Conservation (phyloP, 305 asterid genomes). For the Coffea humblotiana region DNA sequence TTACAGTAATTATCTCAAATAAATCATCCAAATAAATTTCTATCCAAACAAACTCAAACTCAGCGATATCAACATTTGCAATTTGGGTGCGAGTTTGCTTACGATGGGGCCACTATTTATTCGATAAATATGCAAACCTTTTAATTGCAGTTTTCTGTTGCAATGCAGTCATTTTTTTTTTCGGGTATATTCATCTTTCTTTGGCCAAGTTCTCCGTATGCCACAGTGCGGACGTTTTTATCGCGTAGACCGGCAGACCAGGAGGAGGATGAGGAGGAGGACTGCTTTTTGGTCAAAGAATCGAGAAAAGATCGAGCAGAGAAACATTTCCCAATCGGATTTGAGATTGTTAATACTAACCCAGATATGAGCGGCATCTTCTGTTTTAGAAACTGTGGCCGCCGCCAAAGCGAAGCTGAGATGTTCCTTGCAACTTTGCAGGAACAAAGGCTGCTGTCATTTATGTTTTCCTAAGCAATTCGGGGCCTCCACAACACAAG, state of each 20-base stretch:
- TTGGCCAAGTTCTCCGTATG: background rate
- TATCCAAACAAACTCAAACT: too few relatives aligned
- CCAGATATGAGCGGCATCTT: background rate
- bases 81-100: background rate
- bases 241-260: background rate
- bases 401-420: constrained; percentile 23
- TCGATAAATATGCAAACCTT: background rate
- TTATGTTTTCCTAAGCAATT: constrained; percentile 15
- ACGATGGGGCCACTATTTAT: background rate
- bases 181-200: background rate
- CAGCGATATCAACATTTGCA: background rate
- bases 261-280: background rate
- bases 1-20: too few relatives aligned
- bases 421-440: constrained; percentile 5
- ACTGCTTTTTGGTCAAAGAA: constrained; percentile 4
- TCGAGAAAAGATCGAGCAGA: background rate
- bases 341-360: background rate
- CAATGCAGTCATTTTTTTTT: too few relatives aligned
- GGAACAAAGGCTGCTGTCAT: constrained; percentile 11
- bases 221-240: background rate
- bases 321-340: constrained; percentile 9
- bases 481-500: background rate
- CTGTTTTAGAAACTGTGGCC: constrained; percentile 18
- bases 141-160: background rate
- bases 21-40: too few relatives aligned